phyloP scores from a whole-genome alignment of 495 filamentous ascomycete genomes.

The Trichoderma gamsii region DNA sequence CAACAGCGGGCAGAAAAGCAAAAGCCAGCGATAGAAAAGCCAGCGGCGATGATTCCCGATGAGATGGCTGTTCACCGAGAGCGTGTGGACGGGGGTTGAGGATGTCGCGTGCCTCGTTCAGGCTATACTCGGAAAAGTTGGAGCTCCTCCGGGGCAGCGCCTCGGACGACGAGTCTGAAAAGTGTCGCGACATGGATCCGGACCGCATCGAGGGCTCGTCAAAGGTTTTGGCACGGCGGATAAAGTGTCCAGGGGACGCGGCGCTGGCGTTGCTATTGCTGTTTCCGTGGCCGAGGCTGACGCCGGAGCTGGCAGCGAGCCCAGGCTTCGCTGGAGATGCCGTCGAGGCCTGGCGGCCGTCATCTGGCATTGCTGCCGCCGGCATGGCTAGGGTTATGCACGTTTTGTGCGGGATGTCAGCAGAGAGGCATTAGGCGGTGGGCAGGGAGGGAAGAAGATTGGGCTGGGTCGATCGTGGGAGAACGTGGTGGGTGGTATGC shows the following conservation, averaged over 20 bases:
- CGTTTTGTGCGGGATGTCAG: conserved; percentile 2
- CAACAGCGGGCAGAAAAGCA: conserved; percentile 77
- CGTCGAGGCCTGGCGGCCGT: conserved; percentile 5
- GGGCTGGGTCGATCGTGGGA: background rate
- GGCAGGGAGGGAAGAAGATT: background rate
- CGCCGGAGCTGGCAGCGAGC: background rate
- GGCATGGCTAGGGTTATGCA: background rate
- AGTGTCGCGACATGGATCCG: conserved; percentile 18
- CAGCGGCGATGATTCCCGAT: conserved; percentile 42
- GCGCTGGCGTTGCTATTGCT: background rate
- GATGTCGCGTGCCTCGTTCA: conserved; percentile 62
- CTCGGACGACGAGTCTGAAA: conserved; percentile 23
- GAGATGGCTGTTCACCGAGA: conserved; percentile 16
- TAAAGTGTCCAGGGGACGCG: conserved; percentile 22
- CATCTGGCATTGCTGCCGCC: conserved; percentile 2
- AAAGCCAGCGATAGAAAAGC: conserved; percentile 73
- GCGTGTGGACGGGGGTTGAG: conserved; percentile 55
- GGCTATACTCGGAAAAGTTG: conserved; percentile 62
- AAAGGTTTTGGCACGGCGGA: conserved; percentile 27
- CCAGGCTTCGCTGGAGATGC: background rate
- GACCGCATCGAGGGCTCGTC: conserved; percentile 27
- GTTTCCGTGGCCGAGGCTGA: background rate
- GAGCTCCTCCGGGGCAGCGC: conserved; percentile 59
- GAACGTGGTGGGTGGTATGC: background rate
- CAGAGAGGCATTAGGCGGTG: background rate